Evolutionary conservation across 805 yeast genomes (phyloP), one percentile per base, ranked within the genome.

Genomic region (Candida chilensis): DNA sequence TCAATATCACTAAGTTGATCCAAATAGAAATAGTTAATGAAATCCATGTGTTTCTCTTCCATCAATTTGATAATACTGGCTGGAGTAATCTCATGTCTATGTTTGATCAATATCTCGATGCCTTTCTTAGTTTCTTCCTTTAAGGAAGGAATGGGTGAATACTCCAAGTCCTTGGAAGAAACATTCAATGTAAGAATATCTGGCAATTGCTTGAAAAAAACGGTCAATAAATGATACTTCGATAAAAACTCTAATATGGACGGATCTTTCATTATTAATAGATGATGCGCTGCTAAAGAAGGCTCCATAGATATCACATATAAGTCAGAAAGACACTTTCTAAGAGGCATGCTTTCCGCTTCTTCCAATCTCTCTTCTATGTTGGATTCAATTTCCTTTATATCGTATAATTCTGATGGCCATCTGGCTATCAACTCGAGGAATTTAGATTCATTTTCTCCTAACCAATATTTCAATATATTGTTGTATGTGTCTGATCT

Each of bases 81-180:
- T 0, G 94, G 81, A 2, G 63, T 38, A 3, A 88, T 53, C 42
- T 82, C 86, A 40, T 78, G 82, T 26, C 85, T 60, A 29, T 72
- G 72, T 8, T 69, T 73, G 3, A 79, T 78, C 18, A 85, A 55
- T 5, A 83, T 54, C 4, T 60, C 49, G 5, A 84, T 57, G 1
- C 53, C 2, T 47, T 44, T 15, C 57, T 50, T 3, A 79, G 37
- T 4, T 57, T 50, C 1, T 50, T 52, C 2, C n/a, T n/a, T n/a
- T n/a, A n/a, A n/a, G n/a, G n/a, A n/a, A n/a, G n/a, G n/a, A n/a
- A 73, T 48, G 1, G 78, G 61, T 3, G 66, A 47, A 3, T 49
- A 45, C 7, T 49, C 43, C 2, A 73, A 37, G 13, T 67, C 69
- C 2, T 55, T 47, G 1, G 45, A 36, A 2, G 59, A 34, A 12